Evolutionary conservation across 352 stramenopile genomes (phyloP).

Genomic region (Globisporangium mamillatum): DNA sequence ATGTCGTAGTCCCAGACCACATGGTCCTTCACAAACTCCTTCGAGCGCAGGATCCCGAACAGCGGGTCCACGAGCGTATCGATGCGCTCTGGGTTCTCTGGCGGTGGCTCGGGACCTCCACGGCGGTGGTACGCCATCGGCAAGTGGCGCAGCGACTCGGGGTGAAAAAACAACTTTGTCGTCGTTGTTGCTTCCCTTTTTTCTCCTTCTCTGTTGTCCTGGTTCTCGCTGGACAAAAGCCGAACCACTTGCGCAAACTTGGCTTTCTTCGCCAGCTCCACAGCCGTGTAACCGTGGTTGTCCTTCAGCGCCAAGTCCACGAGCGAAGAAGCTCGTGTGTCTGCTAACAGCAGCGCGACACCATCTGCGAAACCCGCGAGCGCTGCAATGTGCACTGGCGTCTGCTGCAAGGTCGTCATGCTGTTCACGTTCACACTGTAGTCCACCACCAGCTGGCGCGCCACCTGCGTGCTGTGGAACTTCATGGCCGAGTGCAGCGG

Average conservation of each 20-base stretch:
- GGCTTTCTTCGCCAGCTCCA: constrained; percentile 44
- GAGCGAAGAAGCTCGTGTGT: constrained; percentile 12
- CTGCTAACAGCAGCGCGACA: constrained; percentile 44
- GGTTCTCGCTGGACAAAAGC: constrained; percentile 20
- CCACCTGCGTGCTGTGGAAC: constrained; percentile 34
- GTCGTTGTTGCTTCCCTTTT: neutral
- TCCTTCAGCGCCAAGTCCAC: constrained; percentile 40
- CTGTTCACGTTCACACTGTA: constrained; percentile 48
- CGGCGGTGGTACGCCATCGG: constrained; percentile 62
- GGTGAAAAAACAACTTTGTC: constrained; percentile 76
- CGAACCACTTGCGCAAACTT: constrained; percentile 31
- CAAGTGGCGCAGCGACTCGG: constrained; percentile 74
- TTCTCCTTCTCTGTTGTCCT: constrained; percentile 4
- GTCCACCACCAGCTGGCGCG: constrained; percentile 29
- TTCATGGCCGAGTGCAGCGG: constrained; percentile 72
- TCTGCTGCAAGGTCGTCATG: constrained; percentile 51
- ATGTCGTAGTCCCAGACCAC: constrained; percentile 71
- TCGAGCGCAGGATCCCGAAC: constrained; percentile 67
- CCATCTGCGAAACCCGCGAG: constrained; percentile 39
- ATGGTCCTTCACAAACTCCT: constrained; percentile 59
- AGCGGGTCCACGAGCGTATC: constrained; percentile 77
- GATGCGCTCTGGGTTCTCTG: constrained; percentile 89
- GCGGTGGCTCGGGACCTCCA: constrained; percentile 71
- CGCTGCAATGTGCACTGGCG: constrained; percentile 66
- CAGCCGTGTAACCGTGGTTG: constrained; percentile 43